phyloP scores from a whole-genome alignment of 768 basidiomycete species.

The Scleroderma bovista region DNA sequence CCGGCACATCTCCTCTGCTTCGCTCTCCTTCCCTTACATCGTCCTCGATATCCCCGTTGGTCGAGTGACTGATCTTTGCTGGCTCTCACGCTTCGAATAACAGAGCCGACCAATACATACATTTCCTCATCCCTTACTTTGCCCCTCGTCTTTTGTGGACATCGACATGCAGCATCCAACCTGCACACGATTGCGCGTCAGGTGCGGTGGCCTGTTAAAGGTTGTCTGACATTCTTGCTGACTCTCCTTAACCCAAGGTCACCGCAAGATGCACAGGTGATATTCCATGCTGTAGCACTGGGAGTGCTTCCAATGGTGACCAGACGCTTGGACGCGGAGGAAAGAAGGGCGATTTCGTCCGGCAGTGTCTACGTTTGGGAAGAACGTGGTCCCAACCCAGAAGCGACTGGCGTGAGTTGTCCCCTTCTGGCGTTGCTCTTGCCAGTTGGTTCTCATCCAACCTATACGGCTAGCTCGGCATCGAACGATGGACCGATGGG shows the following conservation, averaged over 20 bases:
- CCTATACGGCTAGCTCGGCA: slow-evolving; percentile 47
- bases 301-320: slow-evolving; percentile 59
- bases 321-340: slow-evolving; percentile 70
- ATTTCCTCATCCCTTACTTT: slow-evolving; percentile 19
- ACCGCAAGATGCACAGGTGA: slow-evolving; percentile 61
- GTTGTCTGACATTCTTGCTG: not conserved
- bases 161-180: slow-evolving; percentile 62
- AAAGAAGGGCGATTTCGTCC: slow-evolving; percentile 61
- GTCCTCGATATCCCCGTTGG: not conserved
- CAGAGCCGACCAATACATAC: slow-evolving; percentile 22
- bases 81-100: not conserved
- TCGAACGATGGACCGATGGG: slow-evolving; percentile 80
- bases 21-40: not conserved
- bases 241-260: slow-evolving; percentile 28
- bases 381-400: slow-evolving; percentile 64
- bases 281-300: slow-evolving; percentile 67
- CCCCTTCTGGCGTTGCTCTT: slow-evolving; percentile 1
- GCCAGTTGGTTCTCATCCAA: slow-evolving; percentile 1
- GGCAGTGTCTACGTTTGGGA: slow-evolving; percentile 83
- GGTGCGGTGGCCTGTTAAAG: slow-evolving; percentile 13
- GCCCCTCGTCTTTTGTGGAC: slow-evolving; percentile 12
- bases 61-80: not conserved
- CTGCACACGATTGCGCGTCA: slow-evolving; percentile 54
- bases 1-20: slow-evolving; percentile 1
- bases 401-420: slow-evolving; percentile 55